Percentiles rank a stretch among this genome's conserved stretches.
phyloP scores from a whole-genome alignment of 805 yeast species.

The Scheffersomyces ergatensis region DNA sequence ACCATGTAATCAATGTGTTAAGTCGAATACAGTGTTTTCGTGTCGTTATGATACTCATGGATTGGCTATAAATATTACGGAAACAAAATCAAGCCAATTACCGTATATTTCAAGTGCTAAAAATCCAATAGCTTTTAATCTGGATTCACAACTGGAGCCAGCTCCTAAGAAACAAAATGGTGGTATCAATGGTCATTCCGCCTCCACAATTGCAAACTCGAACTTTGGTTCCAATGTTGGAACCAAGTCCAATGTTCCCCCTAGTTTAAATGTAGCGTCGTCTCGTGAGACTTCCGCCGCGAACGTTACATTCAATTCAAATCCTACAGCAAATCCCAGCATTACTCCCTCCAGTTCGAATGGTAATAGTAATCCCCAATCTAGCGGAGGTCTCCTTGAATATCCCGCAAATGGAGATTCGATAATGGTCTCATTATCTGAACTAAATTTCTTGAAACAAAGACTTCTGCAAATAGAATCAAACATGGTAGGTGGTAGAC shows the following conservation, averaged over 20 bases:
- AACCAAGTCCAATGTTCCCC: too few relatives aligned
- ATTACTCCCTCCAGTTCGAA: constrained; percentile 1
- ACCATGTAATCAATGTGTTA: constrained; percentile 33
- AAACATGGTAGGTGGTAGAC: neutral
- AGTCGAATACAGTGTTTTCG: constrained; percentile 17
- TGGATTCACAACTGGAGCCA: neutral
- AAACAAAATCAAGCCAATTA: neutral
- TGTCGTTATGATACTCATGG: constrained; percentile 4
- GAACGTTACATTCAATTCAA: neutral
- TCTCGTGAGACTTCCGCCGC: neutral
- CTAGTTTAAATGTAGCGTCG: too few relatives aligned
- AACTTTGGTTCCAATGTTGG: neutral
- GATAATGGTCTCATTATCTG: constrained; percentile 7
- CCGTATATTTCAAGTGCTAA: constrained; percentile 19
- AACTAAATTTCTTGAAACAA: constrained; percentile 15
- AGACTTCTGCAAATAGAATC: constrained; percentile 16
- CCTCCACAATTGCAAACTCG: neutral
- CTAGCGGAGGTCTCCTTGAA: neutral
- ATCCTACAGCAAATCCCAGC: constrained; percentile 4
- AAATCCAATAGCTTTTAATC: constrained; percentile 12
- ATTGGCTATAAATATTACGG: neutral
- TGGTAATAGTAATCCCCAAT: constrained; percentile 1
- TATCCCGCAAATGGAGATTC: neutral
- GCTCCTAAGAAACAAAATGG: neutral
- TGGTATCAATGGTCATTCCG: neutral